Evolutionary conservation across 2,329 filamentous ascomycete genomes (phyloP).

Genomic region (Blastomyces parvus): DNA sequence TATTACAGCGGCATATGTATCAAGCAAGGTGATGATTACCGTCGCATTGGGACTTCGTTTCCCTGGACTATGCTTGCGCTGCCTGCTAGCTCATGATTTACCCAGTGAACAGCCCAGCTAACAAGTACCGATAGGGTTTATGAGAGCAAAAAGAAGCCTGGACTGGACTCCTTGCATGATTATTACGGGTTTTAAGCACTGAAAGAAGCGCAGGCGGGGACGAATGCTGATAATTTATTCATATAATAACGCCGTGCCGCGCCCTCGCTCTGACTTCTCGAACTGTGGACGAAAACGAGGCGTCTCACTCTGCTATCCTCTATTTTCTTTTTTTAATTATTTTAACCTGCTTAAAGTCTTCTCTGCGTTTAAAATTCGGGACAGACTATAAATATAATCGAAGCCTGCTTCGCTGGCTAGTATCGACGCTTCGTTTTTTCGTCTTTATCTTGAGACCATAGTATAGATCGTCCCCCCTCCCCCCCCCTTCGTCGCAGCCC

Average conservation of each 20-base stretch:
- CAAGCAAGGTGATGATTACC: conserved; percentile 6
- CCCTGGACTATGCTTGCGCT: neutral
- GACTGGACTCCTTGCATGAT: conserved; percentile 1
- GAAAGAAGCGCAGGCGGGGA: conserved; percentile 7
- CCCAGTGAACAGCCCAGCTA: neutral
- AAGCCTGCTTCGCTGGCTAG: neutral
- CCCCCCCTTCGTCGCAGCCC: neutral
- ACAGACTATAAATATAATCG: conserved; percentile 6
- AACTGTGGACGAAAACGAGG: conserved; percentile 2
- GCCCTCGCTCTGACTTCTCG: neutral
- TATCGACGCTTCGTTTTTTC: neutral
- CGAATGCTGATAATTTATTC: conserved; percentile 3
- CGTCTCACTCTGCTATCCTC: neutral
- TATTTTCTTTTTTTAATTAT: conserved; percentile 1
- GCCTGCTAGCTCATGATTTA: neutral
- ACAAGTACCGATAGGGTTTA: neutral
- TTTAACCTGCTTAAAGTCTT: neutral
- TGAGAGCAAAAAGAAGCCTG: conserved; percentile 3
- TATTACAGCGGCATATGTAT: conserved; percentile 6
- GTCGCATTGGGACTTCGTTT: conserved; percentile 4
- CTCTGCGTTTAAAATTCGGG: neutral
- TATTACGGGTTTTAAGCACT: neutral
- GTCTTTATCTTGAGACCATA: neutral
- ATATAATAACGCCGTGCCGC: conserved; percentile 1
- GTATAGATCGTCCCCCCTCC: neutral